Evolutionary conservation across 202 grass and related monocot species (phyloP), one percentile per base, ranked within the genome.

Genomic region (Panicum hallii): DNA sequence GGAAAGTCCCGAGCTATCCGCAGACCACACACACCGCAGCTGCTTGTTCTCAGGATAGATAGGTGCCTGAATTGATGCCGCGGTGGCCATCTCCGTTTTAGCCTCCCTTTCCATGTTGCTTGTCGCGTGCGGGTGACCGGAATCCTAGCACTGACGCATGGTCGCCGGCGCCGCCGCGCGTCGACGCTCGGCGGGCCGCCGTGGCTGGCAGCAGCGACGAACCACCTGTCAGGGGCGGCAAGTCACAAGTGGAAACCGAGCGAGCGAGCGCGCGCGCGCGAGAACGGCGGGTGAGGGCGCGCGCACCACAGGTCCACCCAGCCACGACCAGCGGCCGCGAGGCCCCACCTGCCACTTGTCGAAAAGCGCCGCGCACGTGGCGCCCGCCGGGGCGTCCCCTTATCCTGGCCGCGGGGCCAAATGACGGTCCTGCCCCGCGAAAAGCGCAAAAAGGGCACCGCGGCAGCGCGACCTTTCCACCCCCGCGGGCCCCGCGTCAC

Each of bases 391-490:
- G 32, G 36, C 11, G 8, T 11, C 26, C 50, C 79, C 88, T 91
- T 89, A 89, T 93, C 84, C 78, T 5, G 16, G 23, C 6, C 11
- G 13, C 19, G 7, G 0, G 72, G 32, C 5, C 30, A 76, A 73
- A 79, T 85, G 73, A 95, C 90, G 76, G 14, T 2, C 41, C 34
- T 82, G 55, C 81, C 92, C 83, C 74, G 36, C 0, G 70, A 90
- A 91, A 97, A 97, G 91, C 79, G 90, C 87, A 94, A 88, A 97
- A 94, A 91, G 85, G 36, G 55, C 63, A 75, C 17, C 54, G 53
- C 53, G n/a, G 38, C 47, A 7, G 19, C 16, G 20, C 22, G n/a
- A 4, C 57, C 58, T 49, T 71, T 82, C 56, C 52, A 0, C 32
- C 15, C 34, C 67, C 23, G 15, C 26, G 79, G 38, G 77, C 6